Base-by-base conservation (phyloP, 1,139 yeast species). In the Tardiomyces blankii region DNA sequence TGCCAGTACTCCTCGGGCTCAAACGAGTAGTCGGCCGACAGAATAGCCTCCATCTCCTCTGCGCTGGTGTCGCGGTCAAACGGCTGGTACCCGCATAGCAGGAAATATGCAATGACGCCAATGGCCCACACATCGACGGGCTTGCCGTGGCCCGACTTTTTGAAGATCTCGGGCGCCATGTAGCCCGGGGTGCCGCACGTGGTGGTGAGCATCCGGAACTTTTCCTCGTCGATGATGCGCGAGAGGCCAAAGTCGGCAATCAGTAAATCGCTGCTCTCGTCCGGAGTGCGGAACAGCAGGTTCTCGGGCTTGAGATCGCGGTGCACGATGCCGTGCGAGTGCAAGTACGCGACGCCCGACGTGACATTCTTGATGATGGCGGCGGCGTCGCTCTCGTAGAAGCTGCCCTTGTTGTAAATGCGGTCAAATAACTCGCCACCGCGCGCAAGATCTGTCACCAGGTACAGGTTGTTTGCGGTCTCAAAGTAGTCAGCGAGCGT, bases 241-340 rank as follows among this genome's bases (percentile, higher is more conserved):
- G 84, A 77, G 33, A 81, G 65, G 1, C 93, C 91, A 62, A 82
- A 83, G 62, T 83, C 93, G 2, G 86, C 89, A 45, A 83, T 67
- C 42, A 83, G 67, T 43, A 82, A 63, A 54, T 73, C 77, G 40
- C 73, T 72, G 39, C 73, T 67, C 43, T 63, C 66, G 42, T 63
- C 69, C 19, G 63, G 55, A 6, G 70, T 63, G 32, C 63, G 60
- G 50, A 89, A 70, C 48, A 91, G 67, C 45, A 91, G 77, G 58
- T 91, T 91, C 61, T 91, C 98, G 0, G 97, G 96, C 63, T 91
- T 91, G 53, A 91, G 71, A 64, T 91, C 98, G 45, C 97, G 74
- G 63, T 91, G 98, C 13, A 87, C 93, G 46, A 89, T 77, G 42
- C 87, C 85, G 53, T 82, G 78, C 11, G 73, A 68, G 62, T 89